Percentiles rank a stretch among this genome's conserved stretches.
These are phyloP conservation scores for Chamaecyparis obtusa DNA, from an alignment of 75 land plant species.

Conservation along the genomic window DNA sequence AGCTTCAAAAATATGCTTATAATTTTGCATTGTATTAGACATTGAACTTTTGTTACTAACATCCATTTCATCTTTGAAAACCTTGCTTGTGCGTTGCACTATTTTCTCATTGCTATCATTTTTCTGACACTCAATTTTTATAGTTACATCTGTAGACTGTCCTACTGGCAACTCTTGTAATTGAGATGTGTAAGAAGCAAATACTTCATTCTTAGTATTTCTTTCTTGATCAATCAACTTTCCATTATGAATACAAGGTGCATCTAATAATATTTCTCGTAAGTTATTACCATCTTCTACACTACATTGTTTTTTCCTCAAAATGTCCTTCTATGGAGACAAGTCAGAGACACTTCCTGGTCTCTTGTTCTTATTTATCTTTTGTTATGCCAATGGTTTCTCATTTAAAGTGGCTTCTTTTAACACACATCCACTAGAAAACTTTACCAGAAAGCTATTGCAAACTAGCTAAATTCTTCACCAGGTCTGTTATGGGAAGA, in stretches of 20 bases:
- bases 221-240: background rate
- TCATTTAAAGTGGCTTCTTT: slow-evolving; percentile 9
- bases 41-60: background rate
- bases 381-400: background rate
- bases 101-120: slow-evolving; percentile 3
- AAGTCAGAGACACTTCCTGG: slow-evolving; percentile 29
- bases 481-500: background rate
- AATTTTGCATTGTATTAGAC: background rate
- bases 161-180: slow-evolving; percentile 10
- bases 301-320: slow-evolving; percentile 25
- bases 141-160: background rate
- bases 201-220: background rate
- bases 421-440: slow-evolving; percentile 49
- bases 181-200: background rate
- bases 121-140: background rate
- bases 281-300: slow-evolving; percentile 3
- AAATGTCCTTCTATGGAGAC: slow-evolving; percentile 8
- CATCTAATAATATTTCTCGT: background rate
- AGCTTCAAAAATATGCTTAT: slow-evolving; percentile 3
- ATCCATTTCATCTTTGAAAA: background rate
- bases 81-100: background rate
- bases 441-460: slow-evolving; percentile 76
- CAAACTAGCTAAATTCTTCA: slow-evolving; percentile 55
- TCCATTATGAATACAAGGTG: background rate
- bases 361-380: slow-evolving; percentile 38